Conservation (phyloP, 208 protist genomes). For the Blastocrithidia nonstop region DNA sequence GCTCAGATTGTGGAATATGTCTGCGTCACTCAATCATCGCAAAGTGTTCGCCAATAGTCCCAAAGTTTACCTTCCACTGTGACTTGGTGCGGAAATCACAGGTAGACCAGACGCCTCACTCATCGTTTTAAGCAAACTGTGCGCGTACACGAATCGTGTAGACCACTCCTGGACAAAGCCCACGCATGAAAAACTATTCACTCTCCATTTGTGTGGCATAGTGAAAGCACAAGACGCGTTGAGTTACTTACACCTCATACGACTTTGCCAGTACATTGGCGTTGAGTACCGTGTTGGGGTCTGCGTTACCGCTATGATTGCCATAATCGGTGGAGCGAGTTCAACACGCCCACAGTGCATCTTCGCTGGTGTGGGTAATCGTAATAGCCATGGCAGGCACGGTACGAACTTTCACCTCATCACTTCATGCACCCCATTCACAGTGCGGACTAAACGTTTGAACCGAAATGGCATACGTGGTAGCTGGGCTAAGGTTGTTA, state of each 20-base stretch:
- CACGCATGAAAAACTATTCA: constrained; percentile 76
- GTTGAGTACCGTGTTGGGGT: constrained; percentile 65
- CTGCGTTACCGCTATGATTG: constrained; percentile 17
- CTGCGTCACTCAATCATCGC: constrained; percentile 83
- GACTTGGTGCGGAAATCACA: constrained; percentile 70
- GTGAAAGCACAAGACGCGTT: constrained; percentile 36
- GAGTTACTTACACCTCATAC: constrained; percentile 70
- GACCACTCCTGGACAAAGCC: constrained; percentile 70
- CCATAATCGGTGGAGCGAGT: constrained; percentile 41
- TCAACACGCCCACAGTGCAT: constrained; percentile 79
- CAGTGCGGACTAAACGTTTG: constrained; percentile 86
- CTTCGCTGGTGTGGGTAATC: constrained; percentile 78
- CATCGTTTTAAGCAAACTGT: constrained; percentile 47
- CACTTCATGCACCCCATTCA: constrained; percentile 83
- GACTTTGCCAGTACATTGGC: constrained; percentile 50
- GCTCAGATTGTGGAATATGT: constrained; percentile 36
- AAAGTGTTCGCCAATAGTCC: constrained; percentile 87
- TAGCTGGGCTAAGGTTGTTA: constrained; percentile 49
- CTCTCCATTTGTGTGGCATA: constrained; percentile 54
- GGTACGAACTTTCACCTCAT: constrained; percentile 75
- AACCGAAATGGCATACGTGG: constrained; percentile 75
- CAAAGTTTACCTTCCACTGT: constrained; percentile 67
- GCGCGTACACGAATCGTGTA: constrained; percentile 74
- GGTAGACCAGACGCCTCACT: constrained; percentile 80
- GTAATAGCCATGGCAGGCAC: constrained; percentile 73